Base-by-base conservation (phyloP, 768 basidiomycete species). In the Cytidiella melzeri region DNA sequence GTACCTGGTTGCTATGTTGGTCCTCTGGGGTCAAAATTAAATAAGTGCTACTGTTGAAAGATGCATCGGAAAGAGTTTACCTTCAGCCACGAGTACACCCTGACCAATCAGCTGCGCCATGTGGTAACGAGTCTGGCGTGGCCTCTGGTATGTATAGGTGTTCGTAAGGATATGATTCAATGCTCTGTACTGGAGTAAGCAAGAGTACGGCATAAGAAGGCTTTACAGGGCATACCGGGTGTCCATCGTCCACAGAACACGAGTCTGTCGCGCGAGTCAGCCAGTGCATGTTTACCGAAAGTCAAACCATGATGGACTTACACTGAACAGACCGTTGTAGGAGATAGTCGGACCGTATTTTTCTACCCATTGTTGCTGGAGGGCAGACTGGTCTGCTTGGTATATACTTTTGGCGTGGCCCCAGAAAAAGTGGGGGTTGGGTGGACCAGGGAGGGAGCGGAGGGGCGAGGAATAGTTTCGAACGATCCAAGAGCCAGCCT, bases 101-200 rank as follows among this genome's bases (percentile, higher is more conserved):
- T 64, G 53, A 0, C 72, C 73, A 10, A 84, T 61, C 21, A 83
- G 57, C 11, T 60, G 62, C 12, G 61, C 52, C 4, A 84, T 60
- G 34, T 47, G 60, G 36, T 63, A 68, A 9, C 75, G 67, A 5
- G 64, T 55, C 1, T 60, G 54, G 7, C 69, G 67, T 0, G 82
- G 72, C 54, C 85, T 87, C 51, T 77, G 74, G 53, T 82, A 87
- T 34, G 70, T 64, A 24, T 73, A 62, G 23, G 66, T 66, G 48
- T 84, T 79, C 52, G 73, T 71, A 11, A 91, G 67, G 45, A 92
- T 69, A 55, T 89, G 80, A 38, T 74, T 73, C 30, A 90, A 36
- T 0, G 84, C 86, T 23, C 77, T 20, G 15, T 7, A 19, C 21
- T 7, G 9, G 19, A 13, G 12, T 45, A 26, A 41, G 15, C 10